Conservation (phyloP, 306 rosid species). For the Quercus berberidifolia region DNA sequence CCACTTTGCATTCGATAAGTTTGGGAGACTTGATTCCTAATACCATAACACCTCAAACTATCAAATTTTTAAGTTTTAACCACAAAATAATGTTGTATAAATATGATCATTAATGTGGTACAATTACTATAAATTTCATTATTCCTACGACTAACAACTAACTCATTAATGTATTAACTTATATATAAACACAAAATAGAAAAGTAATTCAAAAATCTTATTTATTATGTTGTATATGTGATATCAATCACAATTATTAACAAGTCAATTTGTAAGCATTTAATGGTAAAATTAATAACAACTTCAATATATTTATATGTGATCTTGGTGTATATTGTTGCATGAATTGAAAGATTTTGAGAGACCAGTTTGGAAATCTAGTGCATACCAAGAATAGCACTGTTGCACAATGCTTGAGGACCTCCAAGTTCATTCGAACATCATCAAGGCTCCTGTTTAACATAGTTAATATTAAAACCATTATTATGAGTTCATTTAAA, state of each 20-base stretch:
- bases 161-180: no score
- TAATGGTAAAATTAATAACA: no score
- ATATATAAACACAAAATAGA: no score
- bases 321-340: not conserved
- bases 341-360: not conserved
- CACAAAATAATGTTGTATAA: slow-evolving; percentile 7
- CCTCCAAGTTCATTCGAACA: slow-evolving; percentile 98
- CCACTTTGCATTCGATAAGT: slow-evolving; percentile 43
- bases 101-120: not conserved
- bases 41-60: not conserved
- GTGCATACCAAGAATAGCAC: slow-evolving; percentile 78
- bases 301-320: not conserved
- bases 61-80: not conserved
- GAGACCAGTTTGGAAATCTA: not conserved
- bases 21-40: slow-evolving; percentile 87
- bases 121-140: no score
- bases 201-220: no score
- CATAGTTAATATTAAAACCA: not conserved
- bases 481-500: not conserved
- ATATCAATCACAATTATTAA: no score
- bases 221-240: no score
- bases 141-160: no score
- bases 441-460: slow-evolving; percentile 85
- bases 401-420: slow-evolving; percentile 89
- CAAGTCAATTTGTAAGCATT: no score